A percentile compares a stretch with the other conserved stretches of the same genome.
These are phyloP conservation scores for Ceratocystis huliohia DNA, from an alignment of 2,329 filamentous ascomycete species.

Conservation along the genomic window DNA sequence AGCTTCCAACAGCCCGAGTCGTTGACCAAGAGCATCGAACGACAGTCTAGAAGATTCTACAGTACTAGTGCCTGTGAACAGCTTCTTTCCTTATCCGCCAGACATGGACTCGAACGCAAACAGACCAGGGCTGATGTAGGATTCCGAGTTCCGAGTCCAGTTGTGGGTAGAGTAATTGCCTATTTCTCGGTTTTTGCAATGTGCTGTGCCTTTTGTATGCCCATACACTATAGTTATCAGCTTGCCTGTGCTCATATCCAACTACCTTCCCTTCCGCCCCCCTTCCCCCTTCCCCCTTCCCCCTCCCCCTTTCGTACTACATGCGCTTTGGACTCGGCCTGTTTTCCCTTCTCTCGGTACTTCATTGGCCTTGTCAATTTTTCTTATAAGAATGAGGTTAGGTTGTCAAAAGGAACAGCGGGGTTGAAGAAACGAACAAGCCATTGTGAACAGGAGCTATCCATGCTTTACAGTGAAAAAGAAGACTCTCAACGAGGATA, in stretches of 20 bases:
- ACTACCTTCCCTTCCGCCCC: no score
- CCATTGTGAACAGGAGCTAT: neutral
- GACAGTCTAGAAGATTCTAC: neutral
- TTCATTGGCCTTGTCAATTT: neutral
- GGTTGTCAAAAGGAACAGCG: constrained; percentile 6
- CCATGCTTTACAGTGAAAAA: neutral
- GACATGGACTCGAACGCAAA: neutral
- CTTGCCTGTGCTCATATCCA: no score
- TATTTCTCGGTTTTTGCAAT: neutral
- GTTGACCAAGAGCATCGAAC: neutral
- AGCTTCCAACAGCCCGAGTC: neutral
- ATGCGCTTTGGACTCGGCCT: neutral
- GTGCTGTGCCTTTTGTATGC: neutral
- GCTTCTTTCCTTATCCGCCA: neutral
- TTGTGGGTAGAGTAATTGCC: neutral
- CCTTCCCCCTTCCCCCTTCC: neutral
- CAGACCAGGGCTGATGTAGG: neutral
- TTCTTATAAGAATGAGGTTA: constrained; percentile 4
- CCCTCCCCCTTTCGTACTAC: neutral
- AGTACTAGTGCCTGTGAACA: neutral
- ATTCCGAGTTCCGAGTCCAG: neutral
- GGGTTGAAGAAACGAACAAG: constrained; percentile 8
- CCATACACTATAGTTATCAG: no score
- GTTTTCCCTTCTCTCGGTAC: neutral
- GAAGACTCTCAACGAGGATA: neutral